Percentiles rank a stretch among this genome's conserved stretches.
Conservation (phyloP, 345 rosid genomes). For the Populus pruinosa region DNA sequence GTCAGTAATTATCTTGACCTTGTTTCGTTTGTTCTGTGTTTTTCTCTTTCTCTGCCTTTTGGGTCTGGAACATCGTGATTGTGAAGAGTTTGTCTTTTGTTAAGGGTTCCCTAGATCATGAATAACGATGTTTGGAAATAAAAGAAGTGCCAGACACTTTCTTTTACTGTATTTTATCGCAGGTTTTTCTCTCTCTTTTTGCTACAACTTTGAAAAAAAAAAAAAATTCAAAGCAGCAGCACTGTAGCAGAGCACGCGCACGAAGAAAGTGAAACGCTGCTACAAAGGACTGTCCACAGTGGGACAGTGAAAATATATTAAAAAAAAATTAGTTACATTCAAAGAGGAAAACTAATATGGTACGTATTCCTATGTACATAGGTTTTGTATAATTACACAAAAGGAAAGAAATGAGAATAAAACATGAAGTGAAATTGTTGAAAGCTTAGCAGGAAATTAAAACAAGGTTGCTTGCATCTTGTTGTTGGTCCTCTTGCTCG, state of each 20-base stretch:
- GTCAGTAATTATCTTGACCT: background rate
- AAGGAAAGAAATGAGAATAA: background rate
- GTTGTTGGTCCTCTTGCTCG: conserved; percentile 27
- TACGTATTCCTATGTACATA: too few relatives aligned
- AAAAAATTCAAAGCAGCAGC: background rate
- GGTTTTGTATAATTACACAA: background rate
- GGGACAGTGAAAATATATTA: too few relatives aligned
- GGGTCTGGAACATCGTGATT: background rate
- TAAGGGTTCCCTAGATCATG: background rate
- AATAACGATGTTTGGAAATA: background rate
- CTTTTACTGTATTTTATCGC: background rate
- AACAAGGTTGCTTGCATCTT: conserved; percentile 25
- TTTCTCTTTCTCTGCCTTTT: background rate
- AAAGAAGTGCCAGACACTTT: background rate
- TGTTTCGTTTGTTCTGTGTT: background rate
- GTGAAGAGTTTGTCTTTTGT: background rate
- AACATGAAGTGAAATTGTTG: background rate
- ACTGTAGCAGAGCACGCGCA: too few relatives aligned
- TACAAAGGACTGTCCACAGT: too few relatives aligned
- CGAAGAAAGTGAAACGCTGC: too few relatives aligned
- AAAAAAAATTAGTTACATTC: too few relatives aligned
- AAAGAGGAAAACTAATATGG: too few relatives aligned
- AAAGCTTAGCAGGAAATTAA: background rate
- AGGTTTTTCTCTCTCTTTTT: too few relatives aligned
- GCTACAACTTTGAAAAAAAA: too few relatives aligned